phyloP scores from a whole-genome alignment of 2,329 filamentous ascomycete species.

The Monosporascus sp. region DNA sequence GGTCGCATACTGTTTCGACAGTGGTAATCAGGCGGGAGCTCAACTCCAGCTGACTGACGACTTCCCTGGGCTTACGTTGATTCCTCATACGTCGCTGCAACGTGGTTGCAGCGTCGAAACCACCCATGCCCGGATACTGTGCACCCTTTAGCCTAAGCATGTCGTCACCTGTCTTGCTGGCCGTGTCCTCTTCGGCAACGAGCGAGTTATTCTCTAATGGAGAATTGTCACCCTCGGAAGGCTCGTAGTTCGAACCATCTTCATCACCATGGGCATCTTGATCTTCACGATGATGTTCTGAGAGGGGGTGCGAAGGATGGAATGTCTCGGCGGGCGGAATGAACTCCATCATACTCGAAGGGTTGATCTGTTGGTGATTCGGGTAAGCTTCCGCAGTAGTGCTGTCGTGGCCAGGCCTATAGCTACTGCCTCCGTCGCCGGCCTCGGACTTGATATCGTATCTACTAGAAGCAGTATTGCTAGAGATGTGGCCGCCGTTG shows the following conservation, averaged over 20 bases:
- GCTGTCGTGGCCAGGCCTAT: background rate
- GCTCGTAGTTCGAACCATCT: constrained; percentile 19
- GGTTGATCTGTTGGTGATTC: background rate
- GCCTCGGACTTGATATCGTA: background rate
- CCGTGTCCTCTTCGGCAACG: constrained; percentile 18
- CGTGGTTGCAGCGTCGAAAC: constrained; percentile 74
- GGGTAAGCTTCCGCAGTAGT: background rate
- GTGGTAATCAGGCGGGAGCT: constrained; percentile 60
- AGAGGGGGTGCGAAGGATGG: background rate
- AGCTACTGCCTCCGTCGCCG: background rate
- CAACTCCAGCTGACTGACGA: constrained; percentile 60
- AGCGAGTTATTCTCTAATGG: constrained; percentile 25
- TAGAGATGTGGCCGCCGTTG: constrained; percentile 1
- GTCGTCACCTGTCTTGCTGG: constrained; percentile 5
- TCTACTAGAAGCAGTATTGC: background rate
- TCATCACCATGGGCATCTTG: constrained; percentile 15
- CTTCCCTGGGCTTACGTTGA: constrained; percentile 69
- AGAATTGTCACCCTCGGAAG: constrained; percentile 25
- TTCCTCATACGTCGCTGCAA: constrained; percentile 71
- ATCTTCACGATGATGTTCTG: constrained; percentile 2
- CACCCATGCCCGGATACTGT: constrained; percentile 71
- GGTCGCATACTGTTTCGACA: constrained; percentile 59
- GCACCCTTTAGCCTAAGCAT: constrained; percentile 56
- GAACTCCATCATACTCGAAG: background rate
- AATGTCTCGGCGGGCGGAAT: background rate